Evolutionary conservation across 2,329 filamentous ascomycete genomes (phyloP).

Genomic region (Ophiocordyceps unilateralis): DNA sequence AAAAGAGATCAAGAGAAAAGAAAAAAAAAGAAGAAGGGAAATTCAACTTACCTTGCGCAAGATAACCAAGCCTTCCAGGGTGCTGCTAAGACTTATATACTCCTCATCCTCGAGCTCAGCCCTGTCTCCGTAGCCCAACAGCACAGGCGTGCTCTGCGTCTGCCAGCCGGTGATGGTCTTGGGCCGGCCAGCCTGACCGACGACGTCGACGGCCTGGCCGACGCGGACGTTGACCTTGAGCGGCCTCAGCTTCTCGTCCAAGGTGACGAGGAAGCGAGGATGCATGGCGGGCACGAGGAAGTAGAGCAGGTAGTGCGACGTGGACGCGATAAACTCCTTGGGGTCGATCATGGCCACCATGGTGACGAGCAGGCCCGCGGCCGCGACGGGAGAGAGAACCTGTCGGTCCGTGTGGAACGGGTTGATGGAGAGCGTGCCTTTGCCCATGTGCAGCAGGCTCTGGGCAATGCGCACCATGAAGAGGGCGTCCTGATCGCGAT

Average conservation of each 20-base stretch:
- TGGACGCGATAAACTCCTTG: slow-evolving; percentile 58
- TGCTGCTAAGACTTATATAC: slow-evolving; percentile 83
- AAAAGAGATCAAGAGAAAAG: neutral
- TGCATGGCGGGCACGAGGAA: slow-evolving; percentile 95
- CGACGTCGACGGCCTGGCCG: slow-evolving; percentile 94
- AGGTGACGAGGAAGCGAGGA: slow-evolving; percentile 85
- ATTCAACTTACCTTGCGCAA: slow-evolving; percentile 65
- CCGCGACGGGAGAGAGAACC: slow-evolving; percentile 79
- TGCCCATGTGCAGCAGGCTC: slow-evolving; percentile 96
- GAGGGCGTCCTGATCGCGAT: slow-evolving; percentile 83
- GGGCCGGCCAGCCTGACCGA: slow-evolving; percentile 87
- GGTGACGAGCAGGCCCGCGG: slow-evolving; percentile 77
- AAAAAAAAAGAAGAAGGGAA: neutral
- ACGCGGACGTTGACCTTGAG: slow-evolving; percentile 92
- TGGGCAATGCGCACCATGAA: slow-evolving; percentile 99
- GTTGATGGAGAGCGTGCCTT: slow-evolving; percentile 87
- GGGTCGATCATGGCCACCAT: slow-evolving; percentile 89
- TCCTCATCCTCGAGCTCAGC: slow-evolving; percentile 96
- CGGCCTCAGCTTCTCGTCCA: slow-evolving; percentile 88
- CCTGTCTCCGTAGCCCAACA: slow-evolving; percentile 85
- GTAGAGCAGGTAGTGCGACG: slow-evolving; percentile 84
- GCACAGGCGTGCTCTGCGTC: slow-evolving; percentile 95
- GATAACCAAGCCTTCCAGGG: slow-evolving; percentile 87
- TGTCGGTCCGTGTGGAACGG: slow-evolving; percentile 99
- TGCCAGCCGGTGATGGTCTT: slow-evolving; percentile 99